These are phyloP conservation scores for Boletellus ananiceps DNA, from an alignment of 768 basidiomycete genomes.

Conservation along the genomic window DNA sequence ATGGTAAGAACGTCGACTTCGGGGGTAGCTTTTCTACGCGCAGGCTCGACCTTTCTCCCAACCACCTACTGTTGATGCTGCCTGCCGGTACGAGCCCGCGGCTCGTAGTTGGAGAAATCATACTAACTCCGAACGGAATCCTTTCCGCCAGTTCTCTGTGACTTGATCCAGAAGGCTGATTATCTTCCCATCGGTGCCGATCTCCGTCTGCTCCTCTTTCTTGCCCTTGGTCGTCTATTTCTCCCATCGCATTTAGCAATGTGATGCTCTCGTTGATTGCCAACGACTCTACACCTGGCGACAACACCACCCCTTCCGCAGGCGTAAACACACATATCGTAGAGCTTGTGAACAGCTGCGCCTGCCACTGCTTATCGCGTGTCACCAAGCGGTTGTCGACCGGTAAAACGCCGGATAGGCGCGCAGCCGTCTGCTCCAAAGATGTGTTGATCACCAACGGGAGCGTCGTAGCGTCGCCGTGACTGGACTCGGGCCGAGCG, in stretches of 20 bases:
- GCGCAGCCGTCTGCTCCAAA: conserved; percentile 40
- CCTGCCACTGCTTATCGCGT: conserved; percentile 54
- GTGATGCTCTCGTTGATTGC: conserved; percentile 46
- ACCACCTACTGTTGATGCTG: not conserved
- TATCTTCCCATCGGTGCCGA: not conserved
- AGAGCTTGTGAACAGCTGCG: conserved; percentile 53
- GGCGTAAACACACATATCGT: conserved; percentile 55
- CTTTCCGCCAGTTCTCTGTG: not conserved
- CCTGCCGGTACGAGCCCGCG: not conserved
- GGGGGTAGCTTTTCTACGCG: not conserved
- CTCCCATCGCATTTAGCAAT: conserved; percentile 38
- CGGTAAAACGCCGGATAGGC: conserved; percentile 44
- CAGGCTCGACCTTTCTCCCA: conserved; percentile 6
- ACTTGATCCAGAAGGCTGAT: conserved; percentile 1
- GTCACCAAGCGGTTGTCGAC: conserved; percentile 41
- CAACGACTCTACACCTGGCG: conserved; percentile 20
- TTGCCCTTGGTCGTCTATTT: conserved; percentile 33
- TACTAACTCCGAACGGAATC: not conserved
- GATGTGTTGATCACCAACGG: conserved; percentile 50
- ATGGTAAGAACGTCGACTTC: conserved; percentile 3
- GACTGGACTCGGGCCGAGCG: conserved; percentile 37
- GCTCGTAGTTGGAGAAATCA: not conserved
- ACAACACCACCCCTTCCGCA: conserved; percentile 12
- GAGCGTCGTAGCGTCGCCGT: conserved; percentile 31
- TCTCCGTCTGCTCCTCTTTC: not conserved